A percentile compares a stretch with the other conserved stretches of the same genome.
phyloP scores from a whole-genome alignment of 148 eudicot genomes.

The Fagopyrum tataricum region DNA sequence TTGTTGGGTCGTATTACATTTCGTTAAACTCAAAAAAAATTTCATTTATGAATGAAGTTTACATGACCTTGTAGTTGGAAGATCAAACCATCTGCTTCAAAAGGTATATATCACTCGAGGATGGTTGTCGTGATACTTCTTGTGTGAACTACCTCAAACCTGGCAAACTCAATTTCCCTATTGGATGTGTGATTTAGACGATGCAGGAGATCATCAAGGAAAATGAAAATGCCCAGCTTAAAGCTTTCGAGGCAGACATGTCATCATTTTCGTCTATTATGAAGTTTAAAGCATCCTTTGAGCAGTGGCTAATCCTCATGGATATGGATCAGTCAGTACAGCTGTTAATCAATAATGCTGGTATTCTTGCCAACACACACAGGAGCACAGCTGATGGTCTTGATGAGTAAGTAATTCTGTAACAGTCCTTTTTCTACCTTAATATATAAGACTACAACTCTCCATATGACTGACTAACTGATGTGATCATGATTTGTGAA shows the following conservation, averaged over 20 bases:
- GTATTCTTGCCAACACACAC: constrained; percentile 67
- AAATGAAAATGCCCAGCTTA: constrained; percentile 44
- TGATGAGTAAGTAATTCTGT: constrained; percentile 52
- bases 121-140: constrained; percentile 15
- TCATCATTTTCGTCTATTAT: constrained; percentile 71
- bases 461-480: background rate
- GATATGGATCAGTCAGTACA: constrained; percentile 80
- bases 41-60: background rate
- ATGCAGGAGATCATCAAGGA: constrained; percentile 42
- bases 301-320: constrained; percentile 62
- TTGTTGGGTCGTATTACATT: background rate
- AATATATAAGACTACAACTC: background rate
- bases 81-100: constrained; percentile 45
- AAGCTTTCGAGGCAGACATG: constrained; percentile 71
- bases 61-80: constrained; percentile 58
- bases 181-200: constrained; percentile 41
- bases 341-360: constrained; percentile 89
- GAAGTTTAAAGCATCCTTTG: constrained; percentile 50
- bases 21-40: background rate
- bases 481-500: background rate
- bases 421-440: background rate
- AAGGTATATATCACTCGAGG: constrained; percentile 32
- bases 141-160: background rate
- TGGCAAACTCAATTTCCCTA: background rate
- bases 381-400: constrained; percentile 57